Evolutionary conservation across 2,329 filamentous ascomycete species (phyloP).

Genomic region (Bretziella fagacearum): DNA sequence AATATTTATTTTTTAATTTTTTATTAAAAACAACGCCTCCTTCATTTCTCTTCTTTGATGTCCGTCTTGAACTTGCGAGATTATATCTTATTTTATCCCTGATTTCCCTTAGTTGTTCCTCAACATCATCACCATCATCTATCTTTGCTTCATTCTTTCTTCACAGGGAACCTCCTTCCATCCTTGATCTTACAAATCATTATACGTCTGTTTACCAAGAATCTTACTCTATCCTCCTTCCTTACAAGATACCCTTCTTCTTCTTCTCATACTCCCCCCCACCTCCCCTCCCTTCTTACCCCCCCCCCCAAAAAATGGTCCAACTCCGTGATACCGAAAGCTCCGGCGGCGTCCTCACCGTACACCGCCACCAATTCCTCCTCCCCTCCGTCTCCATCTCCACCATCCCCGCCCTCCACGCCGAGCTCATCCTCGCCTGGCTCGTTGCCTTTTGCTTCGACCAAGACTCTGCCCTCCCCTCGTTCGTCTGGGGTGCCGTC

Average conservation of each 20-base stretch:
- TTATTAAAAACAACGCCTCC: too few relatives aligned
- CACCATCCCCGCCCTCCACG: constrained; percentile 1
- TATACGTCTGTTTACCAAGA: too few relatives aligned
- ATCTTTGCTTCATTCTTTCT: neutral
- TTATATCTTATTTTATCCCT: too few relatives aligned
- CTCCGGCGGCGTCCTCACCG: constrained; percentile 1
- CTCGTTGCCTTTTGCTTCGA: constrained; percentile 17
- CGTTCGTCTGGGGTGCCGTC: constrained; percentile 15
- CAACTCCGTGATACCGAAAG: constrained; percentile 6
- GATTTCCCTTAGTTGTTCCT: neutral
- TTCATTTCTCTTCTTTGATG: neutral
- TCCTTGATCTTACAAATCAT: neutral
- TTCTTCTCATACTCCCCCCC: neutral
- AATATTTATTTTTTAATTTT: too few relatives aligned
- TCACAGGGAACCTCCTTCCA: neutral
- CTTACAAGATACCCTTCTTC: neutral
- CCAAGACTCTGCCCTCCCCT: constrained; percentile 15
- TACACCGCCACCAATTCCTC: constrained; percentile 1
- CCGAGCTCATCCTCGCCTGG: constrained; percentile 18
- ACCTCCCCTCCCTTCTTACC: neutral
- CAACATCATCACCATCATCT: neutral
- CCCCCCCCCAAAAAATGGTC: constrained; percentile 12
- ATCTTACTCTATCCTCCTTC: neutral
- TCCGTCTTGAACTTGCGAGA: too few relatives aligned
- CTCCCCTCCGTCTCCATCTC: constrained; percentile 7